Evolutionary conservation across 352 stramenopile species (phyloP).

Genomic region (Achlya hypogyna): DNA sequence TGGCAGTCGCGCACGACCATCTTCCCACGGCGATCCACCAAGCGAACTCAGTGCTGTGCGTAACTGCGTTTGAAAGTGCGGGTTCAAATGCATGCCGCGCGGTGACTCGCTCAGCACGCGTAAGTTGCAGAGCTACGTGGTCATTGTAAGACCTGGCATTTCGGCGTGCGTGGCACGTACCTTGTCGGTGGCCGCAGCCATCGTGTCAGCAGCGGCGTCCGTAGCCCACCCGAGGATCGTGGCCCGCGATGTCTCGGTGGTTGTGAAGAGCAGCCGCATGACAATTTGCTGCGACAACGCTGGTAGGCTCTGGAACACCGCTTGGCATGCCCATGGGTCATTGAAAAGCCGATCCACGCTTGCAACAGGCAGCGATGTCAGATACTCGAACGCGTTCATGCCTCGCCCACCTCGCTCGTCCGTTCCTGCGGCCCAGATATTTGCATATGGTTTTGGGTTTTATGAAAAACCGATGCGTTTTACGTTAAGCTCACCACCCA

Average conservation of each 20-base stretch:
- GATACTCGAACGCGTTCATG: conserved; percentile 84
- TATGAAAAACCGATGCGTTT: too few relatives aligned
- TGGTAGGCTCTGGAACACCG: conserved; percentile 79
- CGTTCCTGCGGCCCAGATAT: neutral
- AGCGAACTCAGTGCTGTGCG: conserved; percentile 58
- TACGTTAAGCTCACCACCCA: too few relatives aligned
- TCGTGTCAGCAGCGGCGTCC: neutral
- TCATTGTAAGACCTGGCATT: neutral
- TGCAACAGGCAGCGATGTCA: conserved; percentile 63
- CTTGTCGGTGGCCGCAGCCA: conserved; percentile 10
- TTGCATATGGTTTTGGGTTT: too few relatives aligned
- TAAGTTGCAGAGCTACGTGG: conserved; percentile 7
- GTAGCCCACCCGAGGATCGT: conserved; percentile 1
- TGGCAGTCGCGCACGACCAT: conserved; percentile 32
- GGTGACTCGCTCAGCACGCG: neutral
- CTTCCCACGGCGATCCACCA: conserved; percentile 67
- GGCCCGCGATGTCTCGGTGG: conserved; percentile 9
- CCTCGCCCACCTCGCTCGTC: too few relatives aligned
- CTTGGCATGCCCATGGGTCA: conserved; percentile 83
- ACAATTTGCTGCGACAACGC: conserved; percentile 85
- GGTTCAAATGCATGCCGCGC: neutral
- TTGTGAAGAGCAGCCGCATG: conserved; percentile 72
- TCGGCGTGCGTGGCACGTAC: neutral
- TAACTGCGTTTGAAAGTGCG: conserved; percentile 10
- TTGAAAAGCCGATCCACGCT: conserved; percentile 74